Evolutionary conservation across 495 filamentous ascomycete species (phyloP), one percentile per base, ranked within the genome.

Genomic region (Ramalina peruviana): DNA sequence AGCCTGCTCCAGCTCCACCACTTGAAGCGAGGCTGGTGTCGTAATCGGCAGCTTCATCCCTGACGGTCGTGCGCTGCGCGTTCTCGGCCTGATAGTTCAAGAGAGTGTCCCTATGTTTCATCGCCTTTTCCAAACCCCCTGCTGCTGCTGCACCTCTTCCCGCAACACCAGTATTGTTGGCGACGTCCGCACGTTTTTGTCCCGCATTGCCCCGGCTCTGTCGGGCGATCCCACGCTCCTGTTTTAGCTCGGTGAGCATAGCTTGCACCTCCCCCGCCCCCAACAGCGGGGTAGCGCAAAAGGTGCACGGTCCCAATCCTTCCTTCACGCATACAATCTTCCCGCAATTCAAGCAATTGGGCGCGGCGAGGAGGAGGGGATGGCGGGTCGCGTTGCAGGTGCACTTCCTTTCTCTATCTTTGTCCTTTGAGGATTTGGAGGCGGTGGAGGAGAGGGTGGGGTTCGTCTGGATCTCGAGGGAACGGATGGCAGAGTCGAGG

Each of bases 321-420:
- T 98, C 88, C 57, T 93, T 85, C 12, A 94, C 78, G 64, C 92
- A 98, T 47, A 97, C 82, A n/a, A 98, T 87, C 64, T 97, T 95
- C 47, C 92, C 92, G 61, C 92, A 98, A 54, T 75, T 80, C 17
- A 92, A 69, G 55, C 92, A 98, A 61, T 97, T 98, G 3, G 93
- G 92, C 0, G 88, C 86, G 0, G 89, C 85, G 10, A 74, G 75
- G 11, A 95, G 80, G 10, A 95, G 71, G 4, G 93, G 85, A 58
- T 98, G 92, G 2, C 86, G 75, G 3, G 83, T 72, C 0, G 83
- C 92, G 52, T 87, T 84, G 67, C 92, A 98, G 58, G 78, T 81
- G 62, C 92, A 98, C 52, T 75, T 75, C 36, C 82, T 75, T 10
- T 48, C 45, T 15, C 16, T 27, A 6, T 45, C 43, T 16, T 12